Base-by-base conservation (phyloP, 139 green algal species). In the Coelastrella sp. region DNA sequence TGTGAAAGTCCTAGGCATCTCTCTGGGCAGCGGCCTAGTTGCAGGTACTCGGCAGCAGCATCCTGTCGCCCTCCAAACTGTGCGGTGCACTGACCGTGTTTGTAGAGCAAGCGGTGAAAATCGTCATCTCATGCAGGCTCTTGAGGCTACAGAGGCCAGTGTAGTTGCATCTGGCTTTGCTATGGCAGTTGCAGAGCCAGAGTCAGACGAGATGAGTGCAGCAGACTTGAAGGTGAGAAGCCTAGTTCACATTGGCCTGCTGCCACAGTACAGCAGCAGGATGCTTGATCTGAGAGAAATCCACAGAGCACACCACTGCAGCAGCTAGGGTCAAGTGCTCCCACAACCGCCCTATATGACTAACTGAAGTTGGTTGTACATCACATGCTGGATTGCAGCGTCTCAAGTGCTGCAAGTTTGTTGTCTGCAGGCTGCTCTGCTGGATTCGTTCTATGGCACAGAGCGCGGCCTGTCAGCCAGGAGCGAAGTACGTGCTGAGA, bases 381-480 rank as follows among this genome's bases (percentile, higher is more conserved):
- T 74, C 14, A 10, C 60, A 10, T 8, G 57, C 8, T 59, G 74
- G 4, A 10, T 9, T 59, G 24, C n/a, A 58, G 1, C 8, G 74
- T 1, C 74, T 7, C 15, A 65, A 12, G 12, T 58, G 35, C 58
- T 56, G 68, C 57, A 70, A 57, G 7, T 84, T 8, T 58, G 10
- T 14, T 49, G 7, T 4, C 7, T 93, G 68, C 96, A 99, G 94
- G 87, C 90, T 14, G 88, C 93, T 24, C 92, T 99, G 86, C 90
- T 99, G 65, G 97, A 99, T 85, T 95, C 94, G 0, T 85, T 99
- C 7, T 98, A 94, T 90, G 98, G 97, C 84, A 98, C 95, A 7
- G 95, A 99, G 25, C 89, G 97, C 4, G 97, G 97, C 49, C 86
- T 98, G 57, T 74, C 80, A 7, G 97, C 96, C 0, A 92, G 92